Base-by-base conservation (phyloP, 345 rosid genomes). In the Rubroshorea leprosula region DNA sequence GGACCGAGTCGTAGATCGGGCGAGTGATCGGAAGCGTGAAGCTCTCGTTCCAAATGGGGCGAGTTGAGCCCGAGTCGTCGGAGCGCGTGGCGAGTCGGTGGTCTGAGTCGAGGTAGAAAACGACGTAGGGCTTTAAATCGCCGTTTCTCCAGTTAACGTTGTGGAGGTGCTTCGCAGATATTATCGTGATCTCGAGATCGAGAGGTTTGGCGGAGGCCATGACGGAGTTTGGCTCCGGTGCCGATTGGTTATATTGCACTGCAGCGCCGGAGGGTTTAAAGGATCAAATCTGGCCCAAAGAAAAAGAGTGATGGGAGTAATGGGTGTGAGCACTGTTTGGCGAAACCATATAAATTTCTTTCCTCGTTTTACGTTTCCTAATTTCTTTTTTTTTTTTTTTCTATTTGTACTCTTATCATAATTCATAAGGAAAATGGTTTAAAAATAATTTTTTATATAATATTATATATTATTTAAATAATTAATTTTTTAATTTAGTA, bases 141-240 rank as follows among this genome's bases (percentile, higher is more conserved):
- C 90, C 90, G 68, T 77, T 61, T 54, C 90, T 75, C 90, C 90
- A 81, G 63, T 84, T 84, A 6, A 84, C 83, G 46, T 84, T 84
- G 60, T 84, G 81, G 19, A 84, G 78, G 54, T 84, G 76, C 58
- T 84, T 81, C 1, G 83, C 85, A 2, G 83, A 79, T 43, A 75
- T 61, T 39, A 79, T 51, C 26, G 78, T 73, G 17, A 81, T 56
- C 23, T 79, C 57, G 6, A 84, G 54, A 58, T 79, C 79, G 38
- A 66, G 64, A 20, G 62, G 68, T 21, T 67, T 71, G 16, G 72
- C 51, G 8, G 78, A 57, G 6, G 84, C 70, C 84, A 81, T 78
- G 26, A 60, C 39, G 48, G 52, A 73, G 31, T 52, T 60, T 43
- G 26, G 65, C 11, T n/a, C 26, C 64, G 79, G 47, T 64, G 58